Conservation (phyloP, 2,329 filamentous ascomycete species). For the Cordyceps sp. region DNA sequence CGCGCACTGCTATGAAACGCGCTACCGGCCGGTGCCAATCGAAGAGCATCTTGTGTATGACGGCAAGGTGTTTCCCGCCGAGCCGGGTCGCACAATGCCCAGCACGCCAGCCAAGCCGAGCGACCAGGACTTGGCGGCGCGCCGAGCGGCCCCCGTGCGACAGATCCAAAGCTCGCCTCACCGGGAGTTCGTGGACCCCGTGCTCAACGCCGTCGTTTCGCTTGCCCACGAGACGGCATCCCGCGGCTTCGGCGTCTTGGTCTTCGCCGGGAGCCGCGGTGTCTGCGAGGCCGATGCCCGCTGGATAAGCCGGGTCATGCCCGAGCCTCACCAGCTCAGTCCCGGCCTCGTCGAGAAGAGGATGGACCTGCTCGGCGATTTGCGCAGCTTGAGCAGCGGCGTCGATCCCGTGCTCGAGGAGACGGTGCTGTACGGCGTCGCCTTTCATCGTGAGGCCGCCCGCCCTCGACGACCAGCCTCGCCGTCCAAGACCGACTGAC, state of each 20-base stretch:
- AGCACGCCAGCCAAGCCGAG: slow-evolving; percentile 38
- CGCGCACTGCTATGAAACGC: slow-evolving; percentile 56
- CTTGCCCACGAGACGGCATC: slow-evolving; percentile 51
- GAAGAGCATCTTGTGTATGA: slow-evolving; percentile 61
- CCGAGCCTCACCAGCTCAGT: slow-evolving; percentile 27
- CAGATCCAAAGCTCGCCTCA: slow-evolving; percentile 37
- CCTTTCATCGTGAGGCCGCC: slow-evolving; percentile 51
- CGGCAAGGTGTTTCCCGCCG: slow-evolving; percentile 46
- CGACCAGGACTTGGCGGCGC: slow-evolving; percentile 15
- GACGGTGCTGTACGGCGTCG: slow-evolving; percentile 50
- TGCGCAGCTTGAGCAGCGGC: slow-evolving; percentile 48
- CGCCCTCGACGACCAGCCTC: neutral
- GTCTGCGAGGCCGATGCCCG: slow-evolving; percentile 53
- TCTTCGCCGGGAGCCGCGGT: slow-evolving; percentile 56
- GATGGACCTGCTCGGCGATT: slow-evolving; percentile 45
- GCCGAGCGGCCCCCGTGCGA: slow-evolving; percentile 22
- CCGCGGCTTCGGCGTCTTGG: slow-evolving; percentile 53
- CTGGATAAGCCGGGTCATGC: slow-evolving; percentile 51
- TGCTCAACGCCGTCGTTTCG: slow-evolving; percentile 54
- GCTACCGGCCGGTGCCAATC: slow-evolving; percentile 58
- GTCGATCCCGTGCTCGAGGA: slow-evolving; percentile 49
- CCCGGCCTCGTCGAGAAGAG: slow-evolving; percentile 36
- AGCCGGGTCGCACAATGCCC: slow-evolving; percentile 35
- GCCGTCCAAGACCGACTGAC: neutral
- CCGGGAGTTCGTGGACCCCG: slow-evolving; percentile 45